Evolutionary conservation across 495 filamentous ascomycete species (phyloP), one percentile per base, ranked within the genome.

Genomic region (Pseudomonodictys pantanalensis): DNA sequence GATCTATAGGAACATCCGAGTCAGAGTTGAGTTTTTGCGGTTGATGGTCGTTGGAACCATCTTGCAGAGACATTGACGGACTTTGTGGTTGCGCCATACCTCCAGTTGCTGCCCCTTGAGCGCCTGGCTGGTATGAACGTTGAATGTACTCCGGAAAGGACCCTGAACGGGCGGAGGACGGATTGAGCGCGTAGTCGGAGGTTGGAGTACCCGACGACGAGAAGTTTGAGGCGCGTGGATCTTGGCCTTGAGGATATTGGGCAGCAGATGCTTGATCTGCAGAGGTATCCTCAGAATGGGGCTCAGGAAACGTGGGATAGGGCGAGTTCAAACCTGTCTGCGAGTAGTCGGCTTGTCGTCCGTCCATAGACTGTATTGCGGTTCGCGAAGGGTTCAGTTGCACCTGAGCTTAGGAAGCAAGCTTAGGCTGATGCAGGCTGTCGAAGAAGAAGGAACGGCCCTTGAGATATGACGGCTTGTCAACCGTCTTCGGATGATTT

Each of bases 1-100:
- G 91, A 95, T 98, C 93, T 97, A 96, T 88, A 88, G 90, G 91
- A 78, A 93, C 83, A 83, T 90, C 86, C 83, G 81, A 81, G 91
- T 96, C 87, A 96, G 90, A 92, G 75, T 89, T 90, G 73, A 83
- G 79, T 78, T 85, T 85, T 71, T 84, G 77, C 69, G 80, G 77
- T 69, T 75, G 77, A 75, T 79, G 77, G 78, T 79, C 79, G 77
- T 87, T 81, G 80, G 83, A 81, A 75, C 82, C 85, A 86, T 87
- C 83, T 80, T 82, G 81, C 78, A 87, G 78, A 83, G 83, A 81
- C 80, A 86, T 82, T 74, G 88, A 95, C 91, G 89, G 88, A 96
- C 91, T 96, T 87, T 87, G 86, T 86, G 90, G 79, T 88, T 95
- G 89, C 82, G 90, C 89, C 92, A 96, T 96, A 85, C 84, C 86